A percentile compares a stretch with the other conserved stretches of the same genome.
Conservation (phyloP, 2,329 filamentous ascomycete species). For the Penicillium glabrum region DNA sequence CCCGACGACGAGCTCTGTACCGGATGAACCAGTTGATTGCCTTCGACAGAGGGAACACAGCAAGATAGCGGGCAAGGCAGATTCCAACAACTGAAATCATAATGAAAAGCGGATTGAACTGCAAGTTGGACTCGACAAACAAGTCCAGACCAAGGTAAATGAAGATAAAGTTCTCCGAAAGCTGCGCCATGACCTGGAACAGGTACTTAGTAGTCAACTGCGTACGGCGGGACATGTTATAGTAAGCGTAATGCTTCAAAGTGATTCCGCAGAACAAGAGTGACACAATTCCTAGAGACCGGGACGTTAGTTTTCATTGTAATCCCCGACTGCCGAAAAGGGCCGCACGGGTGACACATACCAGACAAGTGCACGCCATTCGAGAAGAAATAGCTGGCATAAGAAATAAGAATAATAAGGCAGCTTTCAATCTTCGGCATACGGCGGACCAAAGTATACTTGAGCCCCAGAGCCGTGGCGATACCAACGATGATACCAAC, state of each 20-base stretch:
- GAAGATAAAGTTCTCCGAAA: slow-evolving; percentile 99
- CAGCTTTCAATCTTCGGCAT: slow-evolving; percentile 98
- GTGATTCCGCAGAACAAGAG: slow-evolving; percentile 97
- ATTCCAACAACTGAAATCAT: slow-evolving; percentile 90
- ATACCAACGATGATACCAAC: slow-evolving; percentile 89
- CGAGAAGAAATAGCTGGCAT: slow-evolving; percentile 96
- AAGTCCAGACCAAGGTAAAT: slow-evolving; percentile 95
- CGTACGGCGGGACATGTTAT: slow-evolving; percentile 98
- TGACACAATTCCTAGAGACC: slow-evolving; percentile 77
- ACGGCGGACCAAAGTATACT: slow-evolving; percentile 89
- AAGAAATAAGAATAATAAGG: slow-evolving; percentile 87
- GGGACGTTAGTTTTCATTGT: background rate
- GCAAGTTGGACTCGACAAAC: slow-evolving; percentile 83
- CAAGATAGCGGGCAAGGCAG: slow-evolving; percentile 86
- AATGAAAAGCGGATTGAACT: slow-evolving; percentile 93
- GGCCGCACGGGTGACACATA: slow-evolving; percentile 47
- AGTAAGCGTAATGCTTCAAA: slow-evolving; percentile 97
- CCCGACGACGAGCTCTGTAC: slow-evolving; percentile 76
- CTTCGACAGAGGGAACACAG: slow-evolving; percentile 88
- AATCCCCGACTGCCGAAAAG: background rate
- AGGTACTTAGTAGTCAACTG: slow-evolving; percentile 98
- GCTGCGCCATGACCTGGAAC: slow-evolving; percentile 89
- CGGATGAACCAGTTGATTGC: slow-evolving; percentile 91
- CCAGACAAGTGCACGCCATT: slow-evolving; percentile 95
- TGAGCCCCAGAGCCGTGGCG: slow-evolving; percentile 80